Evolutionary conservation across 768 basidiomycete genomes (phyloP).

Genomic region (Auricularia cornea): DNA sequence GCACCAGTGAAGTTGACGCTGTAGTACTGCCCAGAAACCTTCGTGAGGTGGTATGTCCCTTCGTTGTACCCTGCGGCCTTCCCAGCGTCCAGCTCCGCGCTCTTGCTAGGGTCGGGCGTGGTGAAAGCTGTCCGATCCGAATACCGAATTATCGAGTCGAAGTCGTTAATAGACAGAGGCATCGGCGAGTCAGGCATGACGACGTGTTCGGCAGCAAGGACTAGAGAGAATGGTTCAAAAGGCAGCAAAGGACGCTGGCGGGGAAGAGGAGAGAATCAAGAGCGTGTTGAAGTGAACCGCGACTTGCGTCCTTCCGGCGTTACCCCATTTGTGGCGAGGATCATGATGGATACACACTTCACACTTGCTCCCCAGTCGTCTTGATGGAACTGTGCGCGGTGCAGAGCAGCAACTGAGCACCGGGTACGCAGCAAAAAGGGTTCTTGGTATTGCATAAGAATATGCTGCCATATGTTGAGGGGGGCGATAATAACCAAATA

Average conservation of each 20-base stretch:
- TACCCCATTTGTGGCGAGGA: no score
- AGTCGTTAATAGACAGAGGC: not conserved
- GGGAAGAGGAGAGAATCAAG: no score
- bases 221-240: no score
- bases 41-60: not conserved
- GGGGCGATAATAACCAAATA: conserved; percentile 3
- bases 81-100: not conserved
- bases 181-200: not conserved
- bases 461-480: not conserved
- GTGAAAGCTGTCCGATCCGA: not conserved
- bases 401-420: no score
- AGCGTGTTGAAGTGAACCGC: no score
- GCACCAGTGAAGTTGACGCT: not conserved
- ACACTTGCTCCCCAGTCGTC: no score
- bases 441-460: not conserved
- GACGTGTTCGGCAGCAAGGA: no score
- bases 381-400: no score
- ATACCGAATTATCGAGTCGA: not conserved
- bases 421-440: no score
- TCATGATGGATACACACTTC: no score
- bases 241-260: no score
- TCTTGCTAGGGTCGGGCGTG: not conserved
- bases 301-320: no score
- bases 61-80: not conserved
- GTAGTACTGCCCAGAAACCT: not conserved